phyloP scores from a whole-genome alignment of 371 early-diverging fungal genomes.

The Apophysomyces trapeziformis region DNA sequence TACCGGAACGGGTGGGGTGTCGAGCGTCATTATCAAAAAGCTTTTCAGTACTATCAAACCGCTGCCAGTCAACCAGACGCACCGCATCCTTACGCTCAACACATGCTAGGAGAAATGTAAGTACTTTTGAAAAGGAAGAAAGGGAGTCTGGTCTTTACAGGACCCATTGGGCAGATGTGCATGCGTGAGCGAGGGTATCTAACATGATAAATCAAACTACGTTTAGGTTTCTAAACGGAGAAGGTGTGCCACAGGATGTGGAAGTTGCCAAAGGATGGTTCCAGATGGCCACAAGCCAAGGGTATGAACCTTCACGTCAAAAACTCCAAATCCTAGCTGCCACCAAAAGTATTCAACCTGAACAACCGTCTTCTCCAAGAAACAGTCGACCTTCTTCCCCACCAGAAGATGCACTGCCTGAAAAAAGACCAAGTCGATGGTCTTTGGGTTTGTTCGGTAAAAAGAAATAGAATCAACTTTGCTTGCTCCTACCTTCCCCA shows the following conservation, averaged over 20 bases:
- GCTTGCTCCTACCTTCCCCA: background rate
- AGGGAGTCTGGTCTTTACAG: too few relatives aligned
- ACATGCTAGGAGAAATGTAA: conserved; percentile 58
- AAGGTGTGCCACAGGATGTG: conserved; percentile 50
- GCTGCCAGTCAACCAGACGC: conserved; percentile 48
- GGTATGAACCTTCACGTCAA: conserved; percentile 45
- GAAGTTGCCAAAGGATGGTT: conserved; percentile 53
- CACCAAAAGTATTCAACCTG: conserved; percentile 4
- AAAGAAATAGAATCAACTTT: conserved; percentile 19
- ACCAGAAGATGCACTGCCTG: conserved; percentile 17
- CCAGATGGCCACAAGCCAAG: conserved; percentile 49
- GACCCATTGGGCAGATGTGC: too few relatives aligned
- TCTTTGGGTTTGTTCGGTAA: conserved; percentile 35
- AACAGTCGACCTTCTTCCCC: background rate
- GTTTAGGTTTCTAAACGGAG: conserved; percentile 49
- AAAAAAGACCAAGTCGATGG: conserved; percentile 46
- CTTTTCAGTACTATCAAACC: conserved; percentile 47
- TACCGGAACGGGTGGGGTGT: conserved; percentile 47
- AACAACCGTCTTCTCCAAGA: conserved; percentile 24
- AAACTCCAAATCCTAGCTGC: conserved; percentile 28
- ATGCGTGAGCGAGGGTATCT: background rate
- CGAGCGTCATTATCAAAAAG: conserved; percentile 39
- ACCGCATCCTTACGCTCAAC: conserved; percentile 47
- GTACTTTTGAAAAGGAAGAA: background rate
- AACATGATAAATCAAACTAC: background rate